Percentiles rank a stretch among this genome's conserved stretches.
Conservation (phyloP, 2,329 filamentous ascomycete genomes). For the Nigrospora oryzae region DNA sequence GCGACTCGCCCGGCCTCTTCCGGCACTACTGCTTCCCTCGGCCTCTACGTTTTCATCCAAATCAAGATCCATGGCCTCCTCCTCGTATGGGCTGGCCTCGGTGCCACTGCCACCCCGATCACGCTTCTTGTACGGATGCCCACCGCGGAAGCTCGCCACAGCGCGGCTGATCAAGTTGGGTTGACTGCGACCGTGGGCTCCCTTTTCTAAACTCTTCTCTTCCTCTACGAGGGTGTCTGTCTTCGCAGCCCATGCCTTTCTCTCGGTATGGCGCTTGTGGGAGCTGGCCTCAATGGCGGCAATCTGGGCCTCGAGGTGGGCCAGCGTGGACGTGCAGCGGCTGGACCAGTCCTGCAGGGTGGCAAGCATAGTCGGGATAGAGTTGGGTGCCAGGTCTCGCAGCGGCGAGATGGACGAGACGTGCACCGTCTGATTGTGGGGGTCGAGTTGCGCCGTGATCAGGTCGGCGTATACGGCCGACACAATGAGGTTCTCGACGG, state of each 20-base stretch:
- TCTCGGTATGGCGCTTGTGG: conserved; percentile 39
- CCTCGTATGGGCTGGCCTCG: conserved; percentile 26
- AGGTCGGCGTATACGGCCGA: conserved; percentile 81
- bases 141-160: conserved; percentile 5
- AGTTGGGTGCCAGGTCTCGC: conserved; percentile 72
- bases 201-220: conserved; percentile 21
- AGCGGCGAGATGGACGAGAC: conserved; percentile 77
- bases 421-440: conserved; percentile 63
- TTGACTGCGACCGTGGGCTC: conserved; percentile 16
- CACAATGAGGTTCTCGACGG: conserved; percentile 81
- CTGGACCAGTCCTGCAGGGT: conserved; percentile 67
- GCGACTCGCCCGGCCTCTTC: conserved; percentile 41
- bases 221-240: conserved; percentile 41
- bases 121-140: conserved; percentile 6
- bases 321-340: conserved; percentile 68
- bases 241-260: conserved; percentile 35
- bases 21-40: conserved; percentile 23
- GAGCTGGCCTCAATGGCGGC: conserved; percentile 54
- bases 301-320: conserved; percentile 70
- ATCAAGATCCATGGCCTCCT: conserved; percentile 49
- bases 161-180: conserved; percentile 13
- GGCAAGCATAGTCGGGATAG: conserved; percentile 58
- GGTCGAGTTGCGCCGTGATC: conserved; percentile 75
- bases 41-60: conserved; percentile 34
- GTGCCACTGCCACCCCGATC: conserved; percentile 14